Conservation (phyloP, 768 basidiomycete genomes). For the Psilocybe cyanescens region DNA sequence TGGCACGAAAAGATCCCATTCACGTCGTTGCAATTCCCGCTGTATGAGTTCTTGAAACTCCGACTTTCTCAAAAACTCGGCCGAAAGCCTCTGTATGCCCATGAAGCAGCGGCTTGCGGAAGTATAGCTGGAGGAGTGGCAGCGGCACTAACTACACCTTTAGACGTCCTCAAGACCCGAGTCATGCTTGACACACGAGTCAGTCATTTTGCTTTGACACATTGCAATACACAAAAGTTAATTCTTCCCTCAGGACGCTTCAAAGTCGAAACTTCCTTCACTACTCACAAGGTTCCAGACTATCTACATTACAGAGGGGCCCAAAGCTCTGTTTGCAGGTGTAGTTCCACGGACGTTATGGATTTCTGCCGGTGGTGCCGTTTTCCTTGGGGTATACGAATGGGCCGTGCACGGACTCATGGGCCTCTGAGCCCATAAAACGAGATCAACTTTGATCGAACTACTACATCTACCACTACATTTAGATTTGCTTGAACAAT, state of each 20-base stretch:
- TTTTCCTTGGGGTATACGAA: slow-evolving; percentile 98
- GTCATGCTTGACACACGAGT: slow-evolving; percentile 95
- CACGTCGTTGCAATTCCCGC: slow-evolving; percentile 93
- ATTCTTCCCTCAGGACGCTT: slow-evolving; percentile 44
- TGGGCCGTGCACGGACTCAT: slow-evolving; percentile 64
- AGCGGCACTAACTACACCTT: slow-evolving; percentile 88
- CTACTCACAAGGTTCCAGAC: slow-evolving; percentile 56
- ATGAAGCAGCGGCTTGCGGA: slow-evolving; percentile 88
- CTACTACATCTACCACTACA: background rate
- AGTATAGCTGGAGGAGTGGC: slow-evolving; percentile 90
- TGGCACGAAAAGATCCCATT: slow-evolving; percentile 78
- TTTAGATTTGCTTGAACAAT: background rate
- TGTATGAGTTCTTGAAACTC: slow-evolving; percentile 88
- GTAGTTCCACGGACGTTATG: slow-evolving; percentile 91
- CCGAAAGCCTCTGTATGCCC: slow-evolving; percentile 62
- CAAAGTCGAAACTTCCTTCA: slow-evolving; percentile 54
- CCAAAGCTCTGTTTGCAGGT: slow-evolving; percentile 80
- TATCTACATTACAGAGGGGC: slow-evolving; percentile 78
- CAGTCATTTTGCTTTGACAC: slow-evolving; percentile 22
- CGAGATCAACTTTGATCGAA: background rate
- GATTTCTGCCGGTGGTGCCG: slow-evolving; percentile 96
- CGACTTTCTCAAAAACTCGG: slow-evolving; percentile 57
- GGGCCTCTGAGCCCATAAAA: slow-evolving; percentile 20
- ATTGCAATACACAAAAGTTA: background rate
- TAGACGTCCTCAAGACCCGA: slow-evolving; percentile 96